Base-by-base conservation (phyloP, 495 filamentous ascomycete genomes). In the Aspergillus avenaceus region DNA sequence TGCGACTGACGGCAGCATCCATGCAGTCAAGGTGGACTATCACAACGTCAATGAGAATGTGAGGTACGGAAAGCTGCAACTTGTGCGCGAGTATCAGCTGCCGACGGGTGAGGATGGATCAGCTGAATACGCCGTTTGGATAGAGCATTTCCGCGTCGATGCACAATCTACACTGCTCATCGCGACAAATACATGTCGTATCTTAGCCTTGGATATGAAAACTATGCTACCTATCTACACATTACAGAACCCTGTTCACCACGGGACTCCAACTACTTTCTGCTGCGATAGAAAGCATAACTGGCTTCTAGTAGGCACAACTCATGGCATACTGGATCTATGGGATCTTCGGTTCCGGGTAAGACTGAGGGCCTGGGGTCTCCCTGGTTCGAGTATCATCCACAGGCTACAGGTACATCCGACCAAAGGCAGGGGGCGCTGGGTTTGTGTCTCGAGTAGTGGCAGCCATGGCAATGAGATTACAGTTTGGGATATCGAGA, bases 291-390 rank as follows among this genome's bases (percentile, higher is more conserved):
- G 83, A 22, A 87, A 83, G 59, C 85, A 85, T 41, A 88, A 88
- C 55, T 99, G 95, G 95, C 73, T 99, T 4, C 72, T 95, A 6
- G 67, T 97, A 4, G 93, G 91, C 26, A 97, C 95, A 0, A 89
- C 91, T 6, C 91, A 97, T 57, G 95, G 95, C 3, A 84, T 97
- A 40, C 72, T 99, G 7, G 88, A 95, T 58, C 75, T 99, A 14
- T 99, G 95, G 93, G 95, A 99, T 63, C 80, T 99, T 13, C 86
- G 95, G 13, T 99, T 97, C 71, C 86, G 81, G 45, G 77, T 96
- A 42, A 83, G 90, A 13, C 67, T 96, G 24, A 91, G 88, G 66
- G 87, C 84, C 5, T 97, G 91, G 92, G 90, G 88, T 18, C 78
- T 99, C 8, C 84, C 89, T 2, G 88, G 88, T 24, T 86, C 84